Percentiles rank a stretch among this genome's conserved stretches.
Evolutionary conservation across 2,329 filamentous ascomycete genomes (phyloP).

Genomic region (Leptographium flavum): DNA sequence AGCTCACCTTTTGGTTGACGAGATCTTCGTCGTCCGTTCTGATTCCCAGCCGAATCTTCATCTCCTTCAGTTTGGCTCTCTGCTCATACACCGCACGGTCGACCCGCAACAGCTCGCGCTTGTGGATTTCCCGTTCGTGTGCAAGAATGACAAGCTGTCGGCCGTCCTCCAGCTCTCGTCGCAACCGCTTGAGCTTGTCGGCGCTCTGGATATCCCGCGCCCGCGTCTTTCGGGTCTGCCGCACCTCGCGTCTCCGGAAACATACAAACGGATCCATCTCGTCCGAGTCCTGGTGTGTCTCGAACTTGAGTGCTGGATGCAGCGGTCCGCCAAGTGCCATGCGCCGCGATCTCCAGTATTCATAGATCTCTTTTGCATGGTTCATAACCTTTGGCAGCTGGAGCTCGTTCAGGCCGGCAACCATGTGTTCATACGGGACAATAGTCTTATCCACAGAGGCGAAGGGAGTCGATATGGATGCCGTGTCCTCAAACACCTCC

Average conservation of each 20-base stretch:
- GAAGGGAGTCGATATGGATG: slow-evolving; percentile 71
- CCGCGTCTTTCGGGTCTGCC: slow-evolving; percentile 87
- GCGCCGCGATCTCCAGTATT: slow-evolving; percentile 72
- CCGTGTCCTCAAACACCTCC: slow-evolving; percentile 86
- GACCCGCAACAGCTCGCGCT: slow-evolving; percentile 59
- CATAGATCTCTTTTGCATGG: slow-evolving; percentile 67
- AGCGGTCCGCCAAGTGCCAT: slow-evolving; percentile 55
- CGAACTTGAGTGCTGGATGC: slow-evolving; percentile 75
- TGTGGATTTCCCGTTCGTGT: slow-evolving; percentile 64
- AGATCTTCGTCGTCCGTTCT: slow-evolving; percentile 89
- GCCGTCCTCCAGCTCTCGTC: slow-evolving; percentile 81
- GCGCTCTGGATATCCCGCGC: slow-evolving; percentile 86
- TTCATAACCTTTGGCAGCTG: slow-evolving; percentile 33
- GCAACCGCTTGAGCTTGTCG: slow-evolving; percentile 84
- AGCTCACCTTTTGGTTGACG: slow-evolving; percentile 77
- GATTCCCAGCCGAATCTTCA: slow-evolving; percentile 78
- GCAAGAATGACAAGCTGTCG: slow-evolving; percentile 67
- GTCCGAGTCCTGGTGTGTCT: slow-evolving; percentile 86
- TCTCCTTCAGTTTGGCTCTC: slow-evolving; percentile 67
- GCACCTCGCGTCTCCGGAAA: slow-evolving; percentile 87
- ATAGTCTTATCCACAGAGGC: slow-evolving; percentile 81
- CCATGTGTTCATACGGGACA: slow-evolving; percentile 63
- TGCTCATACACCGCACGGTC: slow-evolving; percentile 75
- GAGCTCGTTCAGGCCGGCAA: slow-evolving; percentile 46
- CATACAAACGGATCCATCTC: slow-evolving; percentile 96